Base-by-base conservation (phyloP, 495 filamentous ascomycete genomes). In the Xylaria flabelliformis region DNA sequence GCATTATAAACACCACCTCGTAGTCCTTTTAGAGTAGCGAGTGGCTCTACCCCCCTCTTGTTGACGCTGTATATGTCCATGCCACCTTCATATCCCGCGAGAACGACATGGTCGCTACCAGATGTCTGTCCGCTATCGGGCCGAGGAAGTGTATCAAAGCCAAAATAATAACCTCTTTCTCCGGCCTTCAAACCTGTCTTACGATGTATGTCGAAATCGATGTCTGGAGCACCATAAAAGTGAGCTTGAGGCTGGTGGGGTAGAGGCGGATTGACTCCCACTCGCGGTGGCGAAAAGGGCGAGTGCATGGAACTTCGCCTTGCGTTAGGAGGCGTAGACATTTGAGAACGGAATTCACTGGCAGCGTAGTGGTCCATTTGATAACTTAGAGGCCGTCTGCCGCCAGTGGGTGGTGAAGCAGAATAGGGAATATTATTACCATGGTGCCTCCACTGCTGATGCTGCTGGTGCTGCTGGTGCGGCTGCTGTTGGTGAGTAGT, bases 181-280 rank as follows among this genome's bases (percentile, higher is more conserved):
- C 89, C 90, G 6, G 92, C 88, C 67, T 85, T 82, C 61, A 87
- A 80, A 21, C 87, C 84, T 19, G 82, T 72, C 69, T 80, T 81
- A 15, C 76, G 81, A 79, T 89, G 82, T 79, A 90, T 83, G 75
- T 91, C 86, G 74, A 92, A 85, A 75, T 94, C 87, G 75, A 94
- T 87, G 74, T 92, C 89, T 71, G 89, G 86, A 64, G 90, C 90
- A 39, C 88, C 89, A 74, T 86, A 88, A 73, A 88, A 88, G 73
- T 94, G 91, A 10, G 93, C 83, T 80, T 97, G 94, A 0, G 91
- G 90, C 65, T 93, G 88, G 81, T 97, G 94, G 8, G 94, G 94
- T 24, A 91, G 88, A 42, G 93, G 93, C n/a, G 90, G 90, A 67
- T 90, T 85, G 21, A 83, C 81, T 19, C 77, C 79, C 55, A 82